Evolutionary conservation across 768 basidiomycete genomes (phyloP).

Genomic region (Pulveroboletus ravenelii): DNA sequence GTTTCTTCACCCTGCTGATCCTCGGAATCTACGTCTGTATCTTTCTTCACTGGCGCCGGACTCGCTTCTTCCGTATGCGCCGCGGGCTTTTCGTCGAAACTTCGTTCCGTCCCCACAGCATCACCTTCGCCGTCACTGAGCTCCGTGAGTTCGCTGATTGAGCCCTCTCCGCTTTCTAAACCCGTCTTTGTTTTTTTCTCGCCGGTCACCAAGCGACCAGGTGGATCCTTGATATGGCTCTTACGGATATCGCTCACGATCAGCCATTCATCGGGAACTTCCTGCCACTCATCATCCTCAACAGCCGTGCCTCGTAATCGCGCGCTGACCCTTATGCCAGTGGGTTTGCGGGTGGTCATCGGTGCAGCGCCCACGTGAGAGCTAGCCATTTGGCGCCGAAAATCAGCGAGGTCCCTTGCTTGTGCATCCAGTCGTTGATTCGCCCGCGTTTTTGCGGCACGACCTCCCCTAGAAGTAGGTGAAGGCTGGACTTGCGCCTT

Average conservation of each 20-base stretch:
- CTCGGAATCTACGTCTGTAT: neutral
- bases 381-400: constrained; percentile 43
- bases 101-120: constrained; percentile 17
- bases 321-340: constrained; percentile 64
- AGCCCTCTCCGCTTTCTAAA: constrained; percentile 56
- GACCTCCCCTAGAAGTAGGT: constrained; percentile 41
- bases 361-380: constrained; percentile 13
- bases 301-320: constrained; percentile 51
- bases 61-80: constrained; percentile 2
- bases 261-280: constrained; percentile 73
- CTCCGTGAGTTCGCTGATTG: constrained; percentile 73
- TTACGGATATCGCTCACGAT: constrained; percentile 17
- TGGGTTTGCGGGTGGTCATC: constrained; percentile 26
- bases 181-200: constrained; percentile 41
- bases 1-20: constrained; percentile 2
- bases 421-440: constrained; percentile 66
- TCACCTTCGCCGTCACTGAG: constrained; percentile 47
- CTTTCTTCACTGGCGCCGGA: neutral
- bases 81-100: neutral
- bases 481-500: constrained; percentile 13
- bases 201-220: constrained; percentile 4
- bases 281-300: constrained; percentile 71
- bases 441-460: constrained; percentile 68
- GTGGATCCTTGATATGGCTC: constrained; percentile 9
- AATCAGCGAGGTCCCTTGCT: constrained; percentile 61